Conservation (phyloP, 2,329 filamentous ascomycete species). For the Talaromyces islandicus region DNA sequence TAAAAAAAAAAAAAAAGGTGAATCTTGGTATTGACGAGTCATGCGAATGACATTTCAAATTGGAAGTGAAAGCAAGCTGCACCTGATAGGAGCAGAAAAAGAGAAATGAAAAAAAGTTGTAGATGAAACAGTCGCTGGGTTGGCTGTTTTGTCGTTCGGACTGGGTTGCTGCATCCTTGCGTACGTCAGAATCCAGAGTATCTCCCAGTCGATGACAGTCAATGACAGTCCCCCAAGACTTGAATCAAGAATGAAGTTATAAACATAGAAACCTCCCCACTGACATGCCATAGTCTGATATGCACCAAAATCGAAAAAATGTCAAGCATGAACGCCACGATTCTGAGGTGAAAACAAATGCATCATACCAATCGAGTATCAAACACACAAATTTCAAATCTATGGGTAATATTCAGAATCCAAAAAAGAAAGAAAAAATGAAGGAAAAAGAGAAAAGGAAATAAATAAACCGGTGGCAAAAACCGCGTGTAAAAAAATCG, state of each 20-base stretch:
- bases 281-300: conserved; percentile 2
- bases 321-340: conserved; percentile 11
- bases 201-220: background rate
- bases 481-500: conserved; percentile 18
- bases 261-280: conserved; percentile 1
- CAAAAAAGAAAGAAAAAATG: conserved; percentile 23
- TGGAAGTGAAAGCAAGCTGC: background rate
- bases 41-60: conserved; percentile 19
- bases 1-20: background rate
- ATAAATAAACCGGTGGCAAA: conserved; percentile 18
- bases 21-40: background rate
- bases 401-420: conserved; percentile 25
- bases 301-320: conserved; percentile 2
- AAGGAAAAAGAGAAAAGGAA: conserved; percentile 4
- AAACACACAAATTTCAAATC: conserved; percentile 14
- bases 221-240: background rate
- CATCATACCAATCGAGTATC: conserved; percentile 19
- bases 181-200: background rate
- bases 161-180: background rate
- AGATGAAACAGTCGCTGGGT: background rate
- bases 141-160: background rate
- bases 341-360: conserved; percentile 21
- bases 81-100: background rate
- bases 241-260: background rate
- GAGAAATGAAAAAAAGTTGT: background rate